phyloP scores from a whole-genome alignment of 371 early-diverging fungal species.

The Rhizopus arrhizus region DNA sequence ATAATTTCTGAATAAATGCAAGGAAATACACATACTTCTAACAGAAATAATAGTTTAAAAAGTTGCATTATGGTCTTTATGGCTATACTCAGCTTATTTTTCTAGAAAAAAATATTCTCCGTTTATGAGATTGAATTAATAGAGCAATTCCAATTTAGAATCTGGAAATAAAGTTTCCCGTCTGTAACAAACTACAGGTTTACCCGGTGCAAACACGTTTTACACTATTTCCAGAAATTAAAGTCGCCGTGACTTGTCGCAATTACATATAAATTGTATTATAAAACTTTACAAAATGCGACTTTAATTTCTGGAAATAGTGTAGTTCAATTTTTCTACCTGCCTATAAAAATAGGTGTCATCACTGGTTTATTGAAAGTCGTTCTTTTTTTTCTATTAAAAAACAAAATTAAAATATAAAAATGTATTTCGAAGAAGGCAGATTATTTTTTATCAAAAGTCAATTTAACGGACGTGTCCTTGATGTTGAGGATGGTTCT shows the following conservation, averaged over 20 bases:
- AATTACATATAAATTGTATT: too few species aligned
- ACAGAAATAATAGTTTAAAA: too few species aligned
- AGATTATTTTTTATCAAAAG: conserved; percentile 24
- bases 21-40: too few species aligned
- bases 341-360: background rate
- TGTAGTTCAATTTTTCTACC: background rate
- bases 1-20: too few species aligned
- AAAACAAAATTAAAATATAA: background rate
- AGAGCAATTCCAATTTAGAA: background rate
- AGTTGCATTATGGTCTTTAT: too few species aligned
- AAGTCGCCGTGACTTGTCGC: too few species aligned
- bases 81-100: too few species aligned
- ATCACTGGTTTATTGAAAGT: background rate
- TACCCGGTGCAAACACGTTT: conserved; percentile 1
- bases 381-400: background rate
- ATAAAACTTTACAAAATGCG: too few species aligned
- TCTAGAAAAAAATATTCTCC: too few species aligned
- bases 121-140: too few species aligned
- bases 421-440: background rate
- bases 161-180: conserved; percentile 4
- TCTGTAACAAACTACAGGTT: background rate
- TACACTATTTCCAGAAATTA: too few species aligned
- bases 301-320: too few species aligned
- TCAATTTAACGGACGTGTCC: conserved; percentile 35
- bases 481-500: conserved; percentile 33